A percentile compares a stretch with the other conserved stretches of the same genome.
Evolutionary conservation across 108 stramenopile genomes (phyloP).

Genomic region (Licmophora abbreviata): DNA sequence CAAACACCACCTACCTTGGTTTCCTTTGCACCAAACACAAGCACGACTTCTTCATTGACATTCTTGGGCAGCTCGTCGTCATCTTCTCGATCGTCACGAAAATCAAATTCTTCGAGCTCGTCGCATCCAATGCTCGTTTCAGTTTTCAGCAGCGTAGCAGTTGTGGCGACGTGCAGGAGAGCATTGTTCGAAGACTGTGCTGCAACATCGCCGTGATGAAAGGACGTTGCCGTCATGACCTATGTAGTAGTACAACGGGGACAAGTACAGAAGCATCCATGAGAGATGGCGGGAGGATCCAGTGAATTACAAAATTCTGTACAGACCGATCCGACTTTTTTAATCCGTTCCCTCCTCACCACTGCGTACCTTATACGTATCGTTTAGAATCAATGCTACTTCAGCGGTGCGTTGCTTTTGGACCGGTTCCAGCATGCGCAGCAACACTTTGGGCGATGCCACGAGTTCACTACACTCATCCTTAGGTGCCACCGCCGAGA

Average conservation of each 20-base stretch:
- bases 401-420: slow-evolving; percentile 38
- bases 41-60: slow-evolving; percentile 60
- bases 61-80: slow-evolving; percentile 35
- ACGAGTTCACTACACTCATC: slow-evolving; percentile 59
- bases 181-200: slow-evolving; percentile 19
- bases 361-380: slow-evolving; percentile 13
- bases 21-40: slow-evolving; percentile 77
- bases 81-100: slow-evolving; percentile 36
- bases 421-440: slow-evolving; percentile 64
- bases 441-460: slow-evolving; percentile 49
- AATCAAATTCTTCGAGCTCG: slow-evolving; percentile 69
- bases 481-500: slow-evolving; percentile 46
- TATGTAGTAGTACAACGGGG: no score
- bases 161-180: slow-evolving; percentile 20
- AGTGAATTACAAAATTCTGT: neutral
- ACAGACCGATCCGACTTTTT: neutral
- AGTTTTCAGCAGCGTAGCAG: slow-evolving; percentile 47
- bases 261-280: no score
- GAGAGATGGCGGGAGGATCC: no score
- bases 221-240: slow-evolving; percentile 40
- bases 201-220: slow-evolving; percentile 33
- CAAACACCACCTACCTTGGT: slow-evolving; percentile 27
- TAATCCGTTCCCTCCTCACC: neutral
- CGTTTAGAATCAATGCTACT: slow-evolving; percentile 57
- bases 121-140: slow-evolving; percentile 67